Evolutionary conservation across 2,329 filamentous ascomycete genomes (phyloP).

Genomic region (Delphinella strobiligena): DNA sequence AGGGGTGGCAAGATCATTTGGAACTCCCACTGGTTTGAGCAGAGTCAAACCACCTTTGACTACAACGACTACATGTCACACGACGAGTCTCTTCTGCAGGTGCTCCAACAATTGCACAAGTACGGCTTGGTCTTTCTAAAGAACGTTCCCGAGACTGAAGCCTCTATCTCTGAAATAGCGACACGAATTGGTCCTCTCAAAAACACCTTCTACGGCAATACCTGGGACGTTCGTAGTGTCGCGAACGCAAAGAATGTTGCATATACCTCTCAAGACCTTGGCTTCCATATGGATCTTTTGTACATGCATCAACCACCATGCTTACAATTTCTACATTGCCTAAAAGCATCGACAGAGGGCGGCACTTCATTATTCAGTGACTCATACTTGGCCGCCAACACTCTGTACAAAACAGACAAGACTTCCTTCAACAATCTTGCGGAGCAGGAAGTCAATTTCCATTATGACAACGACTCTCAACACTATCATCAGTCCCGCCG

Average conservation of each 20-base stretch:
- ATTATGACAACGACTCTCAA: constrained; percentile 36
- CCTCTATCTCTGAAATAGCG: constrained; percentile 52
- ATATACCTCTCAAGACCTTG: constrained; percentile 67
- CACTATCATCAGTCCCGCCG: constrained; percentile 17
- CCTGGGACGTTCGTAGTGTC: constrained; percentile 79
- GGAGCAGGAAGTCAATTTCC: constrained; percentile 33
- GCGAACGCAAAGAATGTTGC: constrained; percentile 82
- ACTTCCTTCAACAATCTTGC: constrained; percentile 10
- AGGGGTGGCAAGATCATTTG: constrained; percentile 22
- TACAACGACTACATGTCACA: constrained; percentile 60
- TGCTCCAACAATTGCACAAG: constrained; percentile 48
- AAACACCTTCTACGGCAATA: constrained; percentile 81
- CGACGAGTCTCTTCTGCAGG: constrained; percentile 45
- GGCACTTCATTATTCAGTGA: constrained; percentile 84
- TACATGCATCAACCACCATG: constrained; percentile 72
- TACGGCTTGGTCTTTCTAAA: constrained; percentile 68
- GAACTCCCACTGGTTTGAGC: constrained; percentile 33
- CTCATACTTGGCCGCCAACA: constrained; percentile 47
- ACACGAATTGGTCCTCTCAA: constrained; percentile 64
- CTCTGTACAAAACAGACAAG: constrained; percentile 14
- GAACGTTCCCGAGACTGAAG: constrained; percentile 49
- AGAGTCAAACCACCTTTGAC: constrained; percentile 45
- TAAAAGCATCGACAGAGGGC: constrained; percentile 66
- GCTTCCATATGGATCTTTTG: constrained; percentile 86
- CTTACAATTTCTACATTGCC: constrained; percentile 79